Percentiles rank a stretch among this genome's conserved stretches.
phyloP scores from a whole-genome alignment of 257 asterid genomes.

The Eucommia ulmoides region DNA sequence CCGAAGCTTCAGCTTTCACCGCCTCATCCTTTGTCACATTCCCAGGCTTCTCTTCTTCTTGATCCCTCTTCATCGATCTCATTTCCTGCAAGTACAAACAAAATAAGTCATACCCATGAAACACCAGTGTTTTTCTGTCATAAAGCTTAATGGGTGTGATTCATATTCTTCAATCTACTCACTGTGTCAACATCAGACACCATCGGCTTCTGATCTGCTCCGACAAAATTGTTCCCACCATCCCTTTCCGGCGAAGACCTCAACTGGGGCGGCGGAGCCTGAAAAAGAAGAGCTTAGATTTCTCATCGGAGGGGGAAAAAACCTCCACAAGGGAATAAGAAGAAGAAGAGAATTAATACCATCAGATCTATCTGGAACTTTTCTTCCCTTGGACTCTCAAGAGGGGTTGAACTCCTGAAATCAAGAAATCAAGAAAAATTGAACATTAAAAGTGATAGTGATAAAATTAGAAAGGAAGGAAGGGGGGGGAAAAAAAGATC shows the following conservation, averaged over 20 bases:
- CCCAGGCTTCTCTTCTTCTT: constrained; percentile 20
- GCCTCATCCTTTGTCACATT: constrained; percentile 23
- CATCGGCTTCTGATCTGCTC: constrained; percentile 32
- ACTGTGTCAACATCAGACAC: constrained; percentile 27
- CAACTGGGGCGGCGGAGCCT: constrained; percentile 85
- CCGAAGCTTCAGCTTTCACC: constrained; percentile 20
- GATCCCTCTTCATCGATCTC: constrained; percentile 22
- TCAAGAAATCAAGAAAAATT: constrained; percentile 7
- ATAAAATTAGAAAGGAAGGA: not conserved
- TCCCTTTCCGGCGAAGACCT: constrained; percentile 54
- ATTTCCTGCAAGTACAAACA: constrained; percentile 25
- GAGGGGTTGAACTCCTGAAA: constrained; percentile 33
- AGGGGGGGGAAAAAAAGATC: constrained; percentile 3
- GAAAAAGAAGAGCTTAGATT: no score
- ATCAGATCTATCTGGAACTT: constrained; percentile 93
- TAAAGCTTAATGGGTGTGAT: no score
- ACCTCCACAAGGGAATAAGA: no score
- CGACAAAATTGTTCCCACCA: constrained; percentile 19
- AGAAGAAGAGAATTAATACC: no score
- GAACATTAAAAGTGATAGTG: constrained; percentile 1
- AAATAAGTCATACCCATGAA: constrained; percentile 2
- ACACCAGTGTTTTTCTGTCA: no score
- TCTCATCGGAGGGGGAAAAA: no score
- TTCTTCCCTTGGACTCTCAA: constrained; percentile 41
- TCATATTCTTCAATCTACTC: no score